A percentile compares a stretch with the other conserved stretches of the same genome.
These are phyloP conservation scores for Coemansia sp. DNA, from an alignment of 192 early-diverging fungal genomes.

Conservation along the genomic window DNA sequence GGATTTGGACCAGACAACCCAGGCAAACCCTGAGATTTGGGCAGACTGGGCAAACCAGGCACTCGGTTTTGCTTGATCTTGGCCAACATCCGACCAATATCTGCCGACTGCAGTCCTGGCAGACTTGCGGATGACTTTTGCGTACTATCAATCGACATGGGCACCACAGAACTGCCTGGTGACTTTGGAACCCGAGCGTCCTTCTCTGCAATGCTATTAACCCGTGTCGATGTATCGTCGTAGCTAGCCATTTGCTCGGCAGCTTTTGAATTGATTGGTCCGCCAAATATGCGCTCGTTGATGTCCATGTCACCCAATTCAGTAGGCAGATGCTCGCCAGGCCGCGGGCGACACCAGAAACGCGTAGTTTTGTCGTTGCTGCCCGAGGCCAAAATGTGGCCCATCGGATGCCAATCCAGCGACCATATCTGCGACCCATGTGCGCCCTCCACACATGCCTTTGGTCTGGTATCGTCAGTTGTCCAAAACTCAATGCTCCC, in stretches of 20 bases:
- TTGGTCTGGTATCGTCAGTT: constrained; percentile 62
- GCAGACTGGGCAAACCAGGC: constrained; percentile 20
- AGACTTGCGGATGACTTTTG: constrained; percentile 7
- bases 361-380: constrained; percentile 95
- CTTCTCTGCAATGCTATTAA: background rate
- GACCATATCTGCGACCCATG: constrained; percentile 94
- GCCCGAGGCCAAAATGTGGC: constrained; percentile 90
- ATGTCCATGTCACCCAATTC: constrained; percentile 35
- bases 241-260: constrained; percentile 23
- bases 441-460: constrained; percentile 66
- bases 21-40: background rate
- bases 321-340: constrained; percentile 62
- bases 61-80: constrained; percentile 34
- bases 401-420: constrained; percentile 95
- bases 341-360: constrained; percentile 95
- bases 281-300: constrained; percentile 39
- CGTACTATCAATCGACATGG: background rate
- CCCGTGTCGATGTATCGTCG: background rate
- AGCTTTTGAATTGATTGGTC: constrained; percentile 17
- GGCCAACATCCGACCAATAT: constrained; percentile 39
- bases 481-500: constrained; percentile 68
- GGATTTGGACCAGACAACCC: background rate
- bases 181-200: background rate
- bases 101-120: constrained; percentile 36
- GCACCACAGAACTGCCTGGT: background rate